Conservation (phyloP, 768 basidiomycete species). For the Ephemerocybe angulata region DNA sequence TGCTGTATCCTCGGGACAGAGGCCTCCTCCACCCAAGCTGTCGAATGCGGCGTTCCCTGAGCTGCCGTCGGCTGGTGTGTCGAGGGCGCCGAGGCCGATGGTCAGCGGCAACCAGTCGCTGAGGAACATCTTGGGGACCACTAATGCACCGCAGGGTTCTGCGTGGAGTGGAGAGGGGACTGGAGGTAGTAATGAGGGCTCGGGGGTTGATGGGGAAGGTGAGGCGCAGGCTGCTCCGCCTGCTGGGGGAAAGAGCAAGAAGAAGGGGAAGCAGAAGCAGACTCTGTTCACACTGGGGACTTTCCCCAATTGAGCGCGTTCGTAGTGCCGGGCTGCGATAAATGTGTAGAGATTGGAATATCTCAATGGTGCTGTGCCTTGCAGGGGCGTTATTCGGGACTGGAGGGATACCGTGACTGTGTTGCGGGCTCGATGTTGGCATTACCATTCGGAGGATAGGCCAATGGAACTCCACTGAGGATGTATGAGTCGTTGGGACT, state of each 20-base stretch:
- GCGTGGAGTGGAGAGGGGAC: conserved; percentile 40
- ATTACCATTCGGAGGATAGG: too few relatives aligned
- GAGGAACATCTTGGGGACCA: conserved; percentile 61
- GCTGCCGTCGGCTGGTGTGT: conserved; percentile 44
- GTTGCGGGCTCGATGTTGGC: too few relatives aligned
- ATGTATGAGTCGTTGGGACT: too few relatives aligned
- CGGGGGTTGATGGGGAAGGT: conserved; percentile 42
- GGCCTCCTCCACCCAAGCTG: conserved; percentile 40
- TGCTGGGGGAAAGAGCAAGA: conserved; percentile 53
- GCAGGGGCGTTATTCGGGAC: too few relatives aligned
- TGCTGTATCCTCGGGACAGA: conserved; percentile 8
- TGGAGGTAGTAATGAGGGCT: conserved; percentile 10
- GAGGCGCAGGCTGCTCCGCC: conserved; percentile 27
- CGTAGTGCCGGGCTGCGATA: too few relatives aligned
- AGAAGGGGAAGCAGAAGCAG: conserved; percentile 84
- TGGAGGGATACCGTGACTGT: too few relatives aligned
- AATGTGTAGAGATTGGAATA: too few relatives aligned
- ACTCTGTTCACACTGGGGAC: conserved; percentile 69
- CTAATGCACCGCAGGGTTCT: conserved; percentile 29
- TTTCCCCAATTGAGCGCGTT: conserved; percentile 38
- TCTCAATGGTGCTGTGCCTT: too few relatives aligned
- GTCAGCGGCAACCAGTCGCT: conserved; percentile 65
- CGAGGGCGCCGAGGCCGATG: conserved; percentile 39
- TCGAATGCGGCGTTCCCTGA: conserved; percentile 65
- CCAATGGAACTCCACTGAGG: too few relatives aligned